Conservation (phyloP, 179 eudicot genomes). For the Camellia oleifera region DNA sequence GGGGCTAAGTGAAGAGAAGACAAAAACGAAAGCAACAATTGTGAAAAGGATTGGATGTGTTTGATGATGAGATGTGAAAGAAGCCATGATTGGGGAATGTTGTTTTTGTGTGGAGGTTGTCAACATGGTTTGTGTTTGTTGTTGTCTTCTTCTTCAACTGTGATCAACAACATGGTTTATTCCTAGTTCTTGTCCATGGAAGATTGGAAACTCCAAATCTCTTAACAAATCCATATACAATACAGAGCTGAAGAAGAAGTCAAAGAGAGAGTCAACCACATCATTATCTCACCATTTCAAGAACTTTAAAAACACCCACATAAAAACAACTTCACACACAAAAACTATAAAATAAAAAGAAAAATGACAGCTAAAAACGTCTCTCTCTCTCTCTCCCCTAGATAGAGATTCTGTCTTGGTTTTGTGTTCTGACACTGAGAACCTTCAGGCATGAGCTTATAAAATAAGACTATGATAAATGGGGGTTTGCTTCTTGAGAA, state of each 20-base stretch:
- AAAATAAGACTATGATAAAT: slow-evolving; percentile 13
- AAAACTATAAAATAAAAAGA: neutral
- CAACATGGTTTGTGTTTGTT: slow-evolving; percentile 37
- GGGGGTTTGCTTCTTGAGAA: neutral
- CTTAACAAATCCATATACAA: slow-evolving; percentile 17
- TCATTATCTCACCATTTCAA: slow-evolving; percentile 30
- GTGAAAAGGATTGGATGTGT: slow-evolving; percentile 33
- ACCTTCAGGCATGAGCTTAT: slow-evolving; percentile 25
- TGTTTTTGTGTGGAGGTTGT: slow-evolving; percentile 18
- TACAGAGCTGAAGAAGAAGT: neutral
- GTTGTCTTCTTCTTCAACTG: slow-evolving; percentile 62
- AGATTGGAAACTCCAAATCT: slow-evolving; percentile 23
- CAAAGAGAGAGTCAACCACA: slow-evolving; percentile 1
- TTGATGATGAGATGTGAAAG: slow-evolving; percentile 20
- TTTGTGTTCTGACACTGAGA: slow-evolving; percentile 29
- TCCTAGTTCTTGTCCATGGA: slow-evolving; percentile 60
- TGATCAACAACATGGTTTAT: slow-evolving; percentile 36
- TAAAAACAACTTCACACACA: neutral
- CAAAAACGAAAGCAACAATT: slow-evolving; percentile 41
- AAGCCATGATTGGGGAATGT: slow-evolving; percentile 18
- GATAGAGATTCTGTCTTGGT: slow-evolving; percentile 29
- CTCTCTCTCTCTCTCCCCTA: slow-evolving; percentile 12
- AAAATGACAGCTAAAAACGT: neutral
- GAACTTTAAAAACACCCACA: slow-evolving; percentile 11
- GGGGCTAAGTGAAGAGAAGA: slow-evolving; percentile 23